Conservation (phyloP, 768 basidiomycete species). For the Mycena haematopus region DNA sequence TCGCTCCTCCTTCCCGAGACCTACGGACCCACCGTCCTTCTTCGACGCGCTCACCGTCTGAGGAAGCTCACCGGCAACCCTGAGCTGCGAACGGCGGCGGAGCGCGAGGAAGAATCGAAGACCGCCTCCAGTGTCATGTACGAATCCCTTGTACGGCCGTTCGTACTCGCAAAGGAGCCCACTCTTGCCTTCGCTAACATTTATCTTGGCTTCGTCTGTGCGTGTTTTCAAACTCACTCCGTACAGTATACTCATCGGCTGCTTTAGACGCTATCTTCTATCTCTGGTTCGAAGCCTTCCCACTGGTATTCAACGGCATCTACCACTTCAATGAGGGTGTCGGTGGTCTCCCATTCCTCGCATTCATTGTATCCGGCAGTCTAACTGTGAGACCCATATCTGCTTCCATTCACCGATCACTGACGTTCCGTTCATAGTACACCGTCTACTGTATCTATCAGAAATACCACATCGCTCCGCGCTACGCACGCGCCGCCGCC, state of each 20-base stretch:
- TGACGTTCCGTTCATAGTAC: slow-evolving; percentile 23
- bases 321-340: slow-evolving; percentile 41
- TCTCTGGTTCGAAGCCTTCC: slow-evolving; percentile 44
- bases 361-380: slow-evolving; percentile 31
- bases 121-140: slow-evolving; percentile 28
- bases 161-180: slow-evolving; percentile 39
- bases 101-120: slow-evolving; percentile 33
- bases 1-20: slow-evolving; percentile 42
- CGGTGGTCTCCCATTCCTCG: slow-evolving; percentile 40
- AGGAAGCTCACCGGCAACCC: slow-evolving; percentile 39
- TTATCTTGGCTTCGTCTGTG: slow-evolving; percentile 40
- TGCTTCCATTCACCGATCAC: background rate
- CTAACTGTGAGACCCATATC: slow-evolving; percentile 20
- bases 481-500: slow-evolving; percentile 24
- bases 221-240: background rate
- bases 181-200: slow-evolving; percentile 38
- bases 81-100: slow-evolving; percentile 34
- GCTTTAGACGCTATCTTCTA: slow-evolving; percentile 36
- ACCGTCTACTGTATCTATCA: slow-evolving; percentile 32
- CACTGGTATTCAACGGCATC: slow-evolving; percentile 40
- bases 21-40: slow-evolving; percentile 34
- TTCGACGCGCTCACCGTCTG: slow-evolving; percentile 38
- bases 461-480: slow-evolving; percentile 33
- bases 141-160: slow-evolving; percentile 39
- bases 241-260: background rate